Base-by-base conservation (phyloP, 306 rosid genomes). In the Mimosa pudica region DNA sequence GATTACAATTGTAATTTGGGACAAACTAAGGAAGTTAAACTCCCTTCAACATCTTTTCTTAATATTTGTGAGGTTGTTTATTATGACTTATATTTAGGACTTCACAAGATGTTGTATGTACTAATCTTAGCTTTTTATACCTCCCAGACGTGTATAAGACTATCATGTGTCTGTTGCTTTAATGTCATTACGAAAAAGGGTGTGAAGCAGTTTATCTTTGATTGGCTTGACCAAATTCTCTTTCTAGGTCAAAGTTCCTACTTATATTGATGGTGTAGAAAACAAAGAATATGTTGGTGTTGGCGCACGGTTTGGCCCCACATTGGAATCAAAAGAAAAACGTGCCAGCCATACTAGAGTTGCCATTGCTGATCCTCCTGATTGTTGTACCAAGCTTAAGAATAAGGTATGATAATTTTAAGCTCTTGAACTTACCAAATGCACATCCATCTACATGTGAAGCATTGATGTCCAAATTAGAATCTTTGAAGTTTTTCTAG, bases 291-390 rank as follows among this genome's bases (percentile, higher is more conserved):
- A 89, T 87, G 99, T 91, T 82, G 99, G 99, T 55, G 93, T 95
- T 51, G 99, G 99, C 67, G 99, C 99, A 41, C 91, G 99, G 71
- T 95, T 95, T 80, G 99, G 99, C 72, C 90, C 87, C 11, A 89
- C 96, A 8, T 77, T 95, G 89, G 98, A 93, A 80, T 93, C 98
- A 1, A 89, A 93, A 89, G 96, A 93, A 84, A 95, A 87, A 81
- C 96, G 63, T 82, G 99, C 99, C 78, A 95, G 82, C 86, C 91
- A 71, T 84, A 90, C 96, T 33, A 87, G 82, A 90, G 98, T 95
- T 85, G 96, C 87, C 85, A 90, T 95, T 62, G 98, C 97, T 7
- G 97, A 95, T 76, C 99, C 99, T 78, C 98, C 99, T 78, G 99
- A 95, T 84, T 95, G 91, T 84, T 95, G 99, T 82, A 81, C 80